These are phyloP conservation scores for Aspergillus proliferans DNA, from an alignment of 2,329 filamentous ascomycete species.

Conservation along the genomic window DNA sequence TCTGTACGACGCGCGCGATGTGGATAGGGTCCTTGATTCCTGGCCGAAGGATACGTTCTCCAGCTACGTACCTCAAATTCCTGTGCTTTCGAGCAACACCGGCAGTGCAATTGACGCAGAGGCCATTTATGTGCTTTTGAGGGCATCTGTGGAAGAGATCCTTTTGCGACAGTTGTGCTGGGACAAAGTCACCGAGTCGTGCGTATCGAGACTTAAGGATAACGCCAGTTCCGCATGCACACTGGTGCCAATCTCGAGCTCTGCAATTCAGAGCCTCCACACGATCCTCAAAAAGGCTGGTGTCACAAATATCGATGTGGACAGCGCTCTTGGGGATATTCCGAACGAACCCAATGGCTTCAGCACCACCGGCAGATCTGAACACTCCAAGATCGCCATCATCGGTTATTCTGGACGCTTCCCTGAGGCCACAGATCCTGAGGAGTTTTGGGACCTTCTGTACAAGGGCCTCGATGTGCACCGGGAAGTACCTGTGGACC, in stretches of 20 bases:
- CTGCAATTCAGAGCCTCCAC: constrained; percentile 27
- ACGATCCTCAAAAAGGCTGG: constrained; percentile 25
- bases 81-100: constrained; percentile 34
- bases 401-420: constrained; percentile 72
- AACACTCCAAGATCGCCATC: constrained; percentile 50
- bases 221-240: constrained; percentile 11
- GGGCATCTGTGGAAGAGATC: constrained; percentile 31
- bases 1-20: constrained; percentile 46
- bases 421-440: constrained; percentile 59
- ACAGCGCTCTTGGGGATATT: constrained; percentile 22
- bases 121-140: constrained; percentile 28
- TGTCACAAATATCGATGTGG: constrained; percentile 20
- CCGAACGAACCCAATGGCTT: constrained; percentile 11
- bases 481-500: constrained; percentile 57
- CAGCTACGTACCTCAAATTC: constrained; percentile 24
- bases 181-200: constrained; percentile 35
- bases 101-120: constrained; percentile 24
- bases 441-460: constrained; percentile 64
- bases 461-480: constrained; percentile 64
- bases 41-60: constrained; percentile 25
- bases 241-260: constrained; percentile 26
- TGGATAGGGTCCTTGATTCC: constrained; percentile 45
- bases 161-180: constrained; percentile 34
- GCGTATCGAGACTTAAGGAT: constrained; percentile 17
- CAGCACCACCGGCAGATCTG: constrained; percentile 25